These are phyloP conservation scores for Cryptococcus neoformans DNA, from an alignment of 1,284 basidiomycete species.

Conservation along the genomic window DNA sequence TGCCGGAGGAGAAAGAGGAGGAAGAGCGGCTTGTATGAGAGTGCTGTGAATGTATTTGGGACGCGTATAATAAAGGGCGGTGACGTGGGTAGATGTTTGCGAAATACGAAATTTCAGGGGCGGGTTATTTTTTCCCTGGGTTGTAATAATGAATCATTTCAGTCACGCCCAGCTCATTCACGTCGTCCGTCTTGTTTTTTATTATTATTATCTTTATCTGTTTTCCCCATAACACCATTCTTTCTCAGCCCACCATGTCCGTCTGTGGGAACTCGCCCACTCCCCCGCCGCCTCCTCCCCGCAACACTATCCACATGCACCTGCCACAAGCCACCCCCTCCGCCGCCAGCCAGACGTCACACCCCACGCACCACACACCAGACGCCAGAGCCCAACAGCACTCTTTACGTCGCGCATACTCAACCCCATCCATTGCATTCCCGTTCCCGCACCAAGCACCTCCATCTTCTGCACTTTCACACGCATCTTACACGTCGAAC, in stretches of 20 bases:
- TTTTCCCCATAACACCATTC: no score
- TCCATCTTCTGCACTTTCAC: not conserved
- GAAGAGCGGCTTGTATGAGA: slow-evolving; percentile 21
- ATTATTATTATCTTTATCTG: no score
- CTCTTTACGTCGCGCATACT: not conserved
- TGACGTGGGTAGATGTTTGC: not conserved
- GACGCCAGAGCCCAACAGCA: not conserved
- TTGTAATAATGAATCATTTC: no score
- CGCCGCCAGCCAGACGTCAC: no score
- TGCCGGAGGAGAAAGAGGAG: slow-evolving; percentile 36
- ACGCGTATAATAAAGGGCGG: not conserved
- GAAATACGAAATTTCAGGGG: not conserved
- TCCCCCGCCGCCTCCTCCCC: no score
- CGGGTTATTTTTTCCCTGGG: no score
- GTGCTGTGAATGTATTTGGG: not conserved
- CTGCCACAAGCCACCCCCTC: no score
- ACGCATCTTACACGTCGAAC: not conserved
- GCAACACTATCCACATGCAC: no score
- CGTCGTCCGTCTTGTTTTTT: no score
- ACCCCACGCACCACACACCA: not conserved
- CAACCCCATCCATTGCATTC: not conserved
- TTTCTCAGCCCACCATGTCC: no score
- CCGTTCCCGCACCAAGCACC: not conserved
- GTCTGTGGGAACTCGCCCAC: no score
- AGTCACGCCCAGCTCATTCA: no score